These are phyloP conservation scores for Acacia confusa DNA, from an alignment of 306 rosid species.

Conservation along the genomic window DNA sequence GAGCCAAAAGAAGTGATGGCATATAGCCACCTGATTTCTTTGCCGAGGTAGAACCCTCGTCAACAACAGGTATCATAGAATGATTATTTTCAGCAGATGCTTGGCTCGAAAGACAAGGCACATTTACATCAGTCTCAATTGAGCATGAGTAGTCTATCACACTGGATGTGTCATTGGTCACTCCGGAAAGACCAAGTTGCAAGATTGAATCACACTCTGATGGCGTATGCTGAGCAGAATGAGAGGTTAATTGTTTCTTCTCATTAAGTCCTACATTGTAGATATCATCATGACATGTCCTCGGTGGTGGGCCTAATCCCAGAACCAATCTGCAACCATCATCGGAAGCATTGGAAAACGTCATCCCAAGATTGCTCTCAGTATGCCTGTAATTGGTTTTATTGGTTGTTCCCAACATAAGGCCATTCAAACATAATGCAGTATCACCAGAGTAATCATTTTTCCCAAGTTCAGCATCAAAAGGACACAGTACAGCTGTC, in stretches of 20 bases:
- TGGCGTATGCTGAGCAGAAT: slow-evolving; percentile 45
- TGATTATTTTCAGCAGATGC: slow-evolving; percentile 40
- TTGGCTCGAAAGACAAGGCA: slow-evolving; percentile 39
- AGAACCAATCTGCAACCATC: slow-evolving; percentile 90
- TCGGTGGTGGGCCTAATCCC: slow-evolving; percentile 94
- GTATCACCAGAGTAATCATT: slow-evolving; percentile 71
- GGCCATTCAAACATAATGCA: slow-evolving; percentile 64
- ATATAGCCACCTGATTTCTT: slow-evolving; percentile 73
- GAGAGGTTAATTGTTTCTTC: slow-evolving; percentile 47
- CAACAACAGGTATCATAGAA: slow-evolving; percentile 51
- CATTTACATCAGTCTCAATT: slow-evolving; percentile 51
- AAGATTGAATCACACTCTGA: slow-evolving; percentile 75
- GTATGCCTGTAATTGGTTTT: slow-evolving; percentile 45
- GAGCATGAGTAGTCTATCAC: slow-evolving; percentile 63
- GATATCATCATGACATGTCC: slow-evolving; percentile 61
- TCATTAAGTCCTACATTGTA: slow-evolving; percentile 43
- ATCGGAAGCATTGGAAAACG: slow-evolving; percentile 55
- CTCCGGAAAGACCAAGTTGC: slow-evolving; percentile 92
- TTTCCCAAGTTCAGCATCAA: slow-evolving; percentile 52
- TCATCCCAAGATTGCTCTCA: slow-evolving; percentile 45
- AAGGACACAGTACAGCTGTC: slow-evolving; percentile 55
- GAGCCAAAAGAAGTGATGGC: slow-evolving; percentile 72
- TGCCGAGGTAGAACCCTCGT: slow-evolving; percentile 74
- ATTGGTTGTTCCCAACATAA: slow-evolving; percentile 58
- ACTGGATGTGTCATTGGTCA: slow-evolving; percentile 61